Evolutionary conservation across 2,329 filamentous ascomycete genomes (phyloP).

Genomic region (Pestalotiopsis sp.): DNA sequence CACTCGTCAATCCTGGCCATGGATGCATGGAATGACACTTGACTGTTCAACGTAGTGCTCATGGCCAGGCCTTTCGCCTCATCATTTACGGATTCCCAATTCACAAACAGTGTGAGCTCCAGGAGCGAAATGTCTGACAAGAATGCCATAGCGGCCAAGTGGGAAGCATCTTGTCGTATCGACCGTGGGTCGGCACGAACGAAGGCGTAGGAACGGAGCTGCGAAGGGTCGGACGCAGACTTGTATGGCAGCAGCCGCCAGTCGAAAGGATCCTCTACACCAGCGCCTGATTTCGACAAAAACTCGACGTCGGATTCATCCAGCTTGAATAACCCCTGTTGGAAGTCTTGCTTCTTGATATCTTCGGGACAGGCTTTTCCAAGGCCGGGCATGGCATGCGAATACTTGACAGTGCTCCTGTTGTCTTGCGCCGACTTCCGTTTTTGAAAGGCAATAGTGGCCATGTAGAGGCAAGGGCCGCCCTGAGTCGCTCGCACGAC

Average conservation of each 20-base stretch:
- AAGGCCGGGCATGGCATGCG: not conserved
- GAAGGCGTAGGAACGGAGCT: not conserved
- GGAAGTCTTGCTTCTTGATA: not conserved
- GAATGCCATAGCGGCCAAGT: not conserved
- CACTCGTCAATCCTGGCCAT: conserved; percentile 1
- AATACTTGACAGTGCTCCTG: not conserved
- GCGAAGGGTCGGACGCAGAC: not conserved
- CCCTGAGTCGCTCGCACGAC: conserved; percentile 16
- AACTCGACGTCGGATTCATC: not conserved
- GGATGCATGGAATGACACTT: not conserved
- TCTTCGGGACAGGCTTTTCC: not conserved
- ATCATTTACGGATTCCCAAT: not conserved
- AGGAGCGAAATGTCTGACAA: conserved; percentile 5
- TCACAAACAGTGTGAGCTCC: not conserved
- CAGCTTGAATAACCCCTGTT: conserved; percentile 1
- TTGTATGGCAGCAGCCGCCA: conserved; percentile 3
- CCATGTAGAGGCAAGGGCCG: conserved; percentile 1
- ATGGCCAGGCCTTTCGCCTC: not conserved
- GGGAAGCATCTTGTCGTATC: not conserved
- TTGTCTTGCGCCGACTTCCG: not conserved
- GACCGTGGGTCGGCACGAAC: not conserved
- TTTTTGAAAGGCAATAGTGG: conserved; percentile 2
- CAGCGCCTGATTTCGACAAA: not conserved
- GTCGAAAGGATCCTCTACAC: conserved; percentile 1
- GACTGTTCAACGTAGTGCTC: conserved; percentile 2